A percentile compares a stretch with the other conserved stretches of the same genome.
Conservation (phyloP, 2,329 filamentous ascomycete genomes). For the Zymoseptoria ardabiliae region DNA sequence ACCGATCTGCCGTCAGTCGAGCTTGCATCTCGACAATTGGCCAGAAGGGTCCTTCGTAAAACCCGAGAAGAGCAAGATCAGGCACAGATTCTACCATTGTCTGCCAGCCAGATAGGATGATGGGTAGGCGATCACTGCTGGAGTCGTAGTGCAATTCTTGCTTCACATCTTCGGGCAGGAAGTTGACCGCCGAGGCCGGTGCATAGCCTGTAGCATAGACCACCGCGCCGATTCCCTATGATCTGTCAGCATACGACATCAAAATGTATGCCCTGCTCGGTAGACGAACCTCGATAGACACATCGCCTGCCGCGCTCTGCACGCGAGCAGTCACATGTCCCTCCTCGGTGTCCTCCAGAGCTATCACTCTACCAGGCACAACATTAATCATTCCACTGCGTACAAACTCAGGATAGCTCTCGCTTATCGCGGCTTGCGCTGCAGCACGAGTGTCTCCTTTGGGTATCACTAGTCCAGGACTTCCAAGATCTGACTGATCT, state of each 20-base stretch:
- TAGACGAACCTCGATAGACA: conserved; percentile 31
- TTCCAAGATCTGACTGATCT: conserved; percentile 35
- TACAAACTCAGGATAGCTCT: conserved; percentile 67
- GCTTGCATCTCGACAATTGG: conserved; percentile 83
- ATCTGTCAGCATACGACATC: background rate
- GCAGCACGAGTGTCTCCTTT: conserved; percentile 11
- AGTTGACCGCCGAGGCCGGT: conserved; percentile 55
- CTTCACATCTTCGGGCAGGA: conserved; percentile 52
- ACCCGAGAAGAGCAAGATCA: conserved; percentile 69
- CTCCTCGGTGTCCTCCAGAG: conserved; percentile 11
- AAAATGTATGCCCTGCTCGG: background rate
- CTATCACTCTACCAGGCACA: conserved; percentile 31
- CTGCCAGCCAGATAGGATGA: conserved; percentile 54
- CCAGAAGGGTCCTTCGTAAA: conserved; percentile 81
- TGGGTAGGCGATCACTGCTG: conserved; percentile 48
- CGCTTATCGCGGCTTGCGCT: conserved; percentile 56
- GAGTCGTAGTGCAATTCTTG: conserved; percentile 52
- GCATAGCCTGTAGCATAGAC: conserved; percentile 72
- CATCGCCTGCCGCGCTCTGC: background rate
- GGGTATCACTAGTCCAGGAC: conserved; percentile 17
- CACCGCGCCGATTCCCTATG: conserved; percentile 53
- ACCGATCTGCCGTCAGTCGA: conserved; percentile 56
- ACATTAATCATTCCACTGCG: conserved; percentile 48
- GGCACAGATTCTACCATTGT: conserved; percentile 46
- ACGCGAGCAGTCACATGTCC: conserved; percentile 8